Percentiles rank a stretch among this genome's conserved stretches.
These are phyloP conservation scores for Annona cherimola DNA, from an alignment of 164 flowering plant species.

Conservation along the genomic window DNA sequence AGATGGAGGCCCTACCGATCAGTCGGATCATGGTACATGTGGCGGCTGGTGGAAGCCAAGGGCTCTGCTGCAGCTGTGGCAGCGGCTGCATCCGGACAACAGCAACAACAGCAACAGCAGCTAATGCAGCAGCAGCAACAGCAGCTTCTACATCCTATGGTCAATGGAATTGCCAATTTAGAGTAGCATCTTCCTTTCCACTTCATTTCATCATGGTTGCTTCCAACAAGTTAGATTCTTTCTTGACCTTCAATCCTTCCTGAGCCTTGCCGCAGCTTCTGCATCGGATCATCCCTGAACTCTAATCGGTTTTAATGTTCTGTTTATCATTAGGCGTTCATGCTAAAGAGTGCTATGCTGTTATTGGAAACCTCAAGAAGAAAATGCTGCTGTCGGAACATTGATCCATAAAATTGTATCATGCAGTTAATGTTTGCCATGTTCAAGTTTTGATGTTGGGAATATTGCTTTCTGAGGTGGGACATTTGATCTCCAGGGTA, in stretches of 20 bases:
- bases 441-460: background rate
- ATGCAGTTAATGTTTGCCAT: background rate
- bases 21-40: slow-evolving; percentile 89
- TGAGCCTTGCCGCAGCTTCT: background rate
- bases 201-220: background rate
- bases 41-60: slow-evolving; percentile 73
- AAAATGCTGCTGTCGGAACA: background rate
- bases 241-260: background rate
- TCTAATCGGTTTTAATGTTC: background rate
- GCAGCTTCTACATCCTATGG: slow-evolving; percentile 45
- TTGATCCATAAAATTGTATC: background rate
- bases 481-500: background rate
- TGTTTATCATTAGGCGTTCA: background rate
- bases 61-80: slow-evolving; percentile 44
- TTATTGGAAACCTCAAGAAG: background rate
- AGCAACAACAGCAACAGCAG: slow-evolving; percentile 15
- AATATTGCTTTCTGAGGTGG: background rate
- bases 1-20: slow-evolving; percentile 94
- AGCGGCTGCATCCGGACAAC: slow-evolving; percentile 31
- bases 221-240: background rate
- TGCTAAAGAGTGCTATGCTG: background rate
- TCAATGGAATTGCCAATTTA: slow-evolving; percentile 53
- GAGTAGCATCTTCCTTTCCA: slow-evolving; percentile 38
- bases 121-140: slow-evolving; percentile 15
- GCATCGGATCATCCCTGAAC: background rate